Conservation (phyloP, 1,139 yeast genomes). For the Yamadazyma blattariae region DNA sequence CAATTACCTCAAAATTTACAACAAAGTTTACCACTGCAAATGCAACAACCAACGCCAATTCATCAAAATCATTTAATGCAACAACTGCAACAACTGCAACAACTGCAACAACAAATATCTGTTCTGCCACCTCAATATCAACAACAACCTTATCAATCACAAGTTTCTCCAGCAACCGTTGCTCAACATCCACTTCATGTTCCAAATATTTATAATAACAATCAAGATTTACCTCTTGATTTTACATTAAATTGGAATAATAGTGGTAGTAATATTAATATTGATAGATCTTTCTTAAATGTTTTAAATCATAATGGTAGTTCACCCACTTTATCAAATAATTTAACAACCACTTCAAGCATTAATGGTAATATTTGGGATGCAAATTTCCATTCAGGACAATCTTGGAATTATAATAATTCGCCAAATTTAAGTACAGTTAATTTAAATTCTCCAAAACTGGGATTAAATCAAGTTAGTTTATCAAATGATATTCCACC, state of each 20-base stretch:
- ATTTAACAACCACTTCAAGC: conserved; percentile 4
- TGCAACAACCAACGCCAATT: neutral
- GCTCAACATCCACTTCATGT: neutral
- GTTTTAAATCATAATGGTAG: conserved; percentile 2
- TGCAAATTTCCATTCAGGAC: conserved; percentile 6
- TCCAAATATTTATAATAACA: conserved; percentile 1
- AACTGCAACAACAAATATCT: neutral
- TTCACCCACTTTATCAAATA: conserved; percentile 4
- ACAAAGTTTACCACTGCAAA: neutral
- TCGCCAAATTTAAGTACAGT: conserved; percentile 1
- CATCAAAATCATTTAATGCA: neutral
- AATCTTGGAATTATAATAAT: conserved; percentile 2
- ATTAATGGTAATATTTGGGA: conserved; percentile 8
- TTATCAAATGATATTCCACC: neutral
- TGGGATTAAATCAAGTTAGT: too few relatives aligned
- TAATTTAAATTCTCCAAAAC: neutral
- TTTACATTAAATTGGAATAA: conserved; percentile 4
- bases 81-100: neutral
- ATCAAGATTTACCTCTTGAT: conserved; percentile 2
- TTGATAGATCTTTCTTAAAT: conserved; percentile 7
- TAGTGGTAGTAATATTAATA: conserved; percentile 1
- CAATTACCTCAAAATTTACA: neutral
- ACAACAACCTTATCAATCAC: neutral
- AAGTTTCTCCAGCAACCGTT: neutral
- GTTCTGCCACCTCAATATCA: neutral